Conservation (phyloP, 345 rosid genomes). For the Brassica juncea region DNA sequence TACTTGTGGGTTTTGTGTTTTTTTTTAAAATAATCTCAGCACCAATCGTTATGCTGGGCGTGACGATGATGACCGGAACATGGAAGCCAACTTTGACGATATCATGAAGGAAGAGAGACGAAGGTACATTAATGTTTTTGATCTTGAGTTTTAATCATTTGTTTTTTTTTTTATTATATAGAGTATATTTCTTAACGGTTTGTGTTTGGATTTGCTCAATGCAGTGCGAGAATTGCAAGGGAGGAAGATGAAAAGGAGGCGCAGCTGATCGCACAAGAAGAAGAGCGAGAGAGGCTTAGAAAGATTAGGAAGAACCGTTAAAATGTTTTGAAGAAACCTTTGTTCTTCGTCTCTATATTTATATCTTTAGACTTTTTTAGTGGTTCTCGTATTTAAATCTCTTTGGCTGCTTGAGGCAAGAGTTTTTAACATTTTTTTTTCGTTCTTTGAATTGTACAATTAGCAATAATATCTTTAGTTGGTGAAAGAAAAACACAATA, state of each 20-base stretch:
- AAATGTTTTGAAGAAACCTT: not conserved
- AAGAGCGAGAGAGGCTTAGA: conserved; percentile 44
- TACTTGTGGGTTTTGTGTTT: not conserved
- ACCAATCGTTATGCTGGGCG: conserved; percentile 24
- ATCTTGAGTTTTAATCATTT: not conserved
- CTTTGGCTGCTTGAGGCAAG: conserved; percentile 20
- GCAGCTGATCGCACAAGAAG: conserved; percentile 66
- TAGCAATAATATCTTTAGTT: conserved; percentile 14
- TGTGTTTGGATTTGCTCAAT: conserved; percentile 3
- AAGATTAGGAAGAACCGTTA: conserved; percentile 51
- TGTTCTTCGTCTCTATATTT: conserved; percentile 7
- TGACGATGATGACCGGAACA: conserved; percentile 64
- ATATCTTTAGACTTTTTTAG: not conserved
- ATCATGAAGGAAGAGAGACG: conserved; percentile 68
- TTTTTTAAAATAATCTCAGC: not conserved
- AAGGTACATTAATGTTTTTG: conserved; percentile 57
- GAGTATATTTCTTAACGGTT: not conserved
- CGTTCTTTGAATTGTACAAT: conserved; percentile 22
- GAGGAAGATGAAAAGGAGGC: conserved; percentile 73
- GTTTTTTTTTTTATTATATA: not conserved
- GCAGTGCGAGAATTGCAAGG: conserved; percentile 68
- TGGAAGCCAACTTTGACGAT: conserved; percentile 89
- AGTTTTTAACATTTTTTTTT: not conserved
- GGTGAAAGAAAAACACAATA: not conserved
- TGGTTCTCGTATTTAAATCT: conserved; percentile 7